Percentiles rank a stretch among this genome's conserved stretches.
These are phyloP conservation scores for Tolypocladium cylindrosporum DNA, from an alignment of 2,329 filamentous ascomycete species.

Conservation along the genomic window DNA sequence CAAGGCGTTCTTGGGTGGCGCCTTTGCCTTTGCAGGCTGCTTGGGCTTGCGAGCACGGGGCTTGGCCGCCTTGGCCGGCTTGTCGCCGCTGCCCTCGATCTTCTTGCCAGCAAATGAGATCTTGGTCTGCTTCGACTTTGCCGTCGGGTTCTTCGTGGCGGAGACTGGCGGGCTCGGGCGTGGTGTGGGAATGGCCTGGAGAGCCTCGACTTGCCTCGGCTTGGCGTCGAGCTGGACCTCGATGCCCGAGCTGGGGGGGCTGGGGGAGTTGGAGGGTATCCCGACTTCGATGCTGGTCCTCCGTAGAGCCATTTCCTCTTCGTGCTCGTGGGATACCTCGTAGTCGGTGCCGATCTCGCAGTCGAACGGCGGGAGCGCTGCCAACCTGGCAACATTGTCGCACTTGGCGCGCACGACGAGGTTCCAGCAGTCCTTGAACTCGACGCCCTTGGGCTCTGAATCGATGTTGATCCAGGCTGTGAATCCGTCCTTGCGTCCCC, in stretches of 20 bases:
- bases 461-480: slow-evolving; percentile 95
- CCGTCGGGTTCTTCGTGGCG: slow-evolving; percentile 24
- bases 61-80: slow-evolving; percentile 14
- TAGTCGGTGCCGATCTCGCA: slow-evolving; percentile 40
- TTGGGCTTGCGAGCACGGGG: slow-evolving; percentile 22
- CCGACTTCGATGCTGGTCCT: slow-evolving; percentile 24
- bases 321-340: slow-evolving; percentile 33
- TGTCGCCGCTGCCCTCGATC: slow-evolving; percentile 6
- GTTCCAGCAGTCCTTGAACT: slow-evolving; percentile 91
- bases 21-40: slow-evolving; percentile 23
- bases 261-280: slow-evolving; percentile 15
- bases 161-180: slow-evolving; percentile 40
- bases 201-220: slow-evolving; percentile 29
- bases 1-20: slow-evolving; percentile 27
- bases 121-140: slow-evolving; percentile 40
- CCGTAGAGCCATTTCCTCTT: slow-evolving; percentile 25
- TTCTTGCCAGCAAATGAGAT: slow-evolving; percentile 30
- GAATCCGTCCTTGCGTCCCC: slow-evolving; percentile 71
- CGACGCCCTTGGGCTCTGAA: slow-evolving; percentile 67
- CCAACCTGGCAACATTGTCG: slow-evolving; percentile 74
- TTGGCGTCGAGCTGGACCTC: slow-evolving; percentile 19
- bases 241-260: slow-evolving; percentile 8
- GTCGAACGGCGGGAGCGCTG: slow-evolving; percentile 52
- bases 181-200: slow-evolving; percentile 46
- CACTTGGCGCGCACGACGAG: slow-evolving; percentile 78